phyloP scores from a whole-genome alignment of 495 filamentous ascomycete genomes.

The Penicillium desertorum region DNA sequence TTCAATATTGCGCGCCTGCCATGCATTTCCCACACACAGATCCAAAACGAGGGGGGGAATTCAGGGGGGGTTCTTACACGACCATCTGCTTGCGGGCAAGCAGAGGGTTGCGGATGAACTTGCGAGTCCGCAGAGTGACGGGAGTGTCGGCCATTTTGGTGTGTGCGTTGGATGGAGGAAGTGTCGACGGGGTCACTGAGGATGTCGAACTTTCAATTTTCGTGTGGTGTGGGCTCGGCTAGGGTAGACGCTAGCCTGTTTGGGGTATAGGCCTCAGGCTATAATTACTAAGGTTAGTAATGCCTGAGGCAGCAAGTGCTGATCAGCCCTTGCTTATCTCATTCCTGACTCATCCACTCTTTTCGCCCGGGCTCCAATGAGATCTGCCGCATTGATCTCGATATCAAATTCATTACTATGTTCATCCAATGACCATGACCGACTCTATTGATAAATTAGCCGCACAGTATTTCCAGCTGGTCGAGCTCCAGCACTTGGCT shows the following conservation, averaged over 20 bases:
- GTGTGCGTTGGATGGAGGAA: constrained; percentile 34
- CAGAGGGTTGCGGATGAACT: constrained; percentile 99
- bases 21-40: constrained; percentile 15
- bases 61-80: constrained; percentile 68
- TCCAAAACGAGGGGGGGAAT: constrained; percentile 17
- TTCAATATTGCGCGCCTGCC: constrained; percentile 17
- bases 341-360: constrained; percentile 4
- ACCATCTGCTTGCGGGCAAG: constrained; percentile 99
- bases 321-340: constrained; percentile 8
- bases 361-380: constrained; percentile 5
- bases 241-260: constrained; percentile 35
- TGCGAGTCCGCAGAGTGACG: constrained; percentile 98
- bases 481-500: constrained; percentile 54
- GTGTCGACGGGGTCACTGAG: constrained; percentile 28
- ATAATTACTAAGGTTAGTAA: background rate
- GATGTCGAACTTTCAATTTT: constrained; percentile 42
- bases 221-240: constrained; percentile 49
- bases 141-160: constrained; percentile 85
- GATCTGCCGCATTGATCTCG: constrained; percentile 7
- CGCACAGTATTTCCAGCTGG: constrained; percentile 66
- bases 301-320: background rate
- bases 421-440: constrained; percentile 12
- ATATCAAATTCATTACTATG: constrained; percentile 12
- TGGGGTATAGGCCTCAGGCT: constrained; percentile 6
- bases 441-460: constrained; percentile 29